Percentiles rank a stretch among this genome's conserved stretches.
phyloP scores from a whole-genome alignment of 306 rosid genomes.

The Medicago arabica region DNA sequence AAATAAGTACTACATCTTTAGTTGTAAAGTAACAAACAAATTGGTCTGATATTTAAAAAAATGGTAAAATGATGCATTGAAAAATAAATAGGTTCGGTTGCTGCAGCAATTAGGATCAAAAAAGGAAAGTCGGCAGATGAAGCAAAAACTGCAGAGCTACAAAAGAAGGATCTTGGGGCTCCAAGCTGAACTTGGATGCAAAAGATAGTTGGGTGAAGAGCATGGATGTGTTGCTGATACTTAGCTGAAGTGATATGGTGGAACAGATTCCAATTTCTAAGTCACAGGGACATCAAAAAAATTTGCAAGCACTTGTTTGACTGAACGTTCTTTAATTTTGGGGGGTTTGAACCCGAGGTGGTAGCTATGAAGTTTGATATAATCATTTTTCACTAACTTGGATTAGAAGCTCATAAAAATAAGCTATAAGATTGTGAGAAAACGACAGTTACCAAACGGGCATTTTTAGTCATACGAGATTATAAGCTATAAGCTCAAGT shows the following conservation, averaged over 20 bases:
- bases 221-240: not conserved
- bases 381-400: not conserved
- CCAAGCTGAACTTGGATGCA: not conserved
- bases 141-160: not conserved
- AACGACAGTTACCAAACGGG: no score
- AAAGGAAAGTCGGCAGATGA: not conserved
- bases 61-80: not conserved
- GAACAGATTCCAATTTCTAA: not conserved
- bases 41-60: not conserved
- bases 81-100: not conserved
- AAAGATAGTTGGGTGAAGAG: not conserved
- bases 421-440: no score
- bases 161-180: not conserved
- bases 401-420: not conserved
- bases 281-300: not conserved
- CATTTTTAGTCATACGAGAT: no score
- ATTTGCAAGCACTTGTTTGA: not conserved
- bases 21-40: not conserved
- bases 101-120: not conserved
- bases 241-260: not conserved
- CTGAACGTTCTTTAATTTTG: not conserved
- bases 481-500: no score
- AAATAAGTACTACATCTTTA: not conserved
- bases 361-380: no score
- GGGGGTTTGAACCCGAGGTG: not conserved